Percentiles rank a stretch among this genome's conserved stretches.
Conservation (phyloP, 23 red algal genomes). For the Gracilaria domingensis region DNA sequence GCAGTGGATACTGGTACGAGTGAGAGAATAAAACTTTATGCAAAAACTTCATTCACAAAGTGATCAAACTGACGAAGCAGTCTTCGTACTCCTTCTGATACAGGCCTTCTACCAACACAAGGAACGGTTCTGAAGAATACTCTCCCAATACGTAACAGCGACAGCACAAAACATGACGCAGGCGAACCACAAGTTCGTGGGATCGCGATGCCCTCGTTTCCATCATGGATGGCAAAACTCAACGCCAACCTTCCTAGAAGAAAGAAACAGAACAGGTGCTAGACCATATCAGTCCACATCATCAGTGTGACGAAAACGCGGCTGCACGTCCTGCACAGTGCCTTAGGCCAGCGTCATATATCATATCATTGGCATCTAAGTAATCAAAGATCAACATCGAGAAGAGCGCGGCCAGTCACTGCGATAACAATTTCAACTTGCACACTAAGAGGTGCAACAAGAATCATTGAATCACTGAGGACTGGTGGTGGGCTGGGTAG, state of each 20-base stretch:
- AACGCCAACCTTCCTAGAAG: background rate
- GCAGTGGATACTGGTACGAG: background rate
- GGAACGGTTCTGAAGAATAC: background rate
- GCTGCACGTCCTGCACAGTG: background rate
- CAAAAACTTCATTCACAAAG: slow-evolving; percentile 21
- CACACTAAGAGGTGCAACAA: background rate
- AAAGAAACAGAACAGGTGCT: background rate
- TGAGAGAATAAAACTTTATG: slow-evolving; percentile 6
- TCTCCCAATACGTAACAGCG: background rate
- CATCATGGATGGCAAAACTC: background rate
- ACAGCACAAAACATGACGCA: background rate
- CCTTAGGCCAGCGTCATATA: background rate
- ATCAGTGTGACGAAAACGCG: background rate
- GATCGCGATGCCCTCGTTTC: background rate
- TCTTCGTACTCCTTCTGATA: background rate
- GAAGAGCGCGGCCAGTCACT: background rate
- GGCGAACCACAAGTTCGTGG: background rate
- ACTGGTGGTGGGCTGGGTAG: slow-evolving; percentile 50
- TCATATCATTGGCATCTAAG: background rate
- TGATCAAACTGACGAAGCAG: background rate
- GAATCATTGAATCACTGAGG: slow-evolving; percentile 39
- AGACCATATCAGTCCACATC: background rate
- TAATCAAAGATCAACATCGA: background rate
- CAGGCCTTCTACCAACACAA: background rate
- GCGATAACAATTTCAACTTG: background rate